Percentiles rank a stretch among this genome's conserved stretches.
Conservation (phyloP, 257 asterid species). For the Petunia secreta region DNA sequence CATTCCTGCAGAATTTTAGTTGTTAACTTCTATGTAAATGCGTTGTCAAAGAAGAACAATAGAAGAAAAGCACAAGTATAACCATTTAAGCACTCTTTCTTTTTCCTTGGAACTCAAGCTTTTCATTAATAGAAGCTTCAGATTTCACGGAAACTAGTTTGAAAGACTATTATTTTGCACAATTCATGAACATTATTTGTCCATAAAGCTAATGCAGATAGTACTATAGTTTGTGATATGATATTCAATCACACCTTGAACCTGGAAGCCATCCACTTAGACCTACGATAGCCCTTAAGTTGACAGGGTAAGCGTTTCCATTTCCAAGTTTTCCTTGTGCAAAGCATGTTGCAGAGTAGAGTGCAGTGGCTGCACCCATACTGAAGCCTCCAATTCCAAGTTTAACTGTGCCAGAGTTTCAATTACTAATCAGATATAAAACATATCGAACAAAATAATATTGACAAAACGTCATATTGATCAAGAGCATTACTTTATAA, state of each 20-base stretch:
- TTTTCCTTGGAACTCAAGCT: not conserved
- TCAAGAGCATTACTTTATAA: not conserved
- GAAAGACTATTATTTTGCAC: not conserved
- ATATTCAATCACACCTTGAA: constrained; percentile 58
- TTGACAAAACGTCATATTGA: not conserved
- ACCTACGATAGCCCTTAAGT: constrained; percentile 75
- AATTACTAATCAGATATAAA: constrained; percentile 1
- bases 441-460: not conserved
- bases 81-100: not conserved
- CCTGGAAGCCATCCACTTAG: constrained; percentile 98
- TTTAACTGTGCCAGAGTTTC: constrained; percentile 57
- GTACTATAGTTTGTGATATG: not conserved
- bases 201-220: constrained; percentile 5
- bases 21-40: constrained; percentile 4
- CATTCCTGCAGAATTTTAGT: constrained; percentile 54
- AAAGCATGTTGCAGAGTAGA: constrained; percentile 91
- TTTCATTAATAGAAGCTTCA: not conserved
- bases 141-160: not conserved
- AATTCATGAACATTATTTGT: not conserved
- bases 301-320: constrained; percentile 78
- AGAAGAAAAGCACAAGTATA: not conserved
- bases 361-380: constrained; percentile 94
- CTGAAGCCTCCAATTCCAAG: constrained; percentile 98
- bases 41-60: not conserved
- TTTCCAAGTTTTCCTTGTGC: constrained; percentile 82